Base-by-base conservation (phyloP, 2,329 filamentous ascomycete species). In the Aspergillus texensis region DNA sequence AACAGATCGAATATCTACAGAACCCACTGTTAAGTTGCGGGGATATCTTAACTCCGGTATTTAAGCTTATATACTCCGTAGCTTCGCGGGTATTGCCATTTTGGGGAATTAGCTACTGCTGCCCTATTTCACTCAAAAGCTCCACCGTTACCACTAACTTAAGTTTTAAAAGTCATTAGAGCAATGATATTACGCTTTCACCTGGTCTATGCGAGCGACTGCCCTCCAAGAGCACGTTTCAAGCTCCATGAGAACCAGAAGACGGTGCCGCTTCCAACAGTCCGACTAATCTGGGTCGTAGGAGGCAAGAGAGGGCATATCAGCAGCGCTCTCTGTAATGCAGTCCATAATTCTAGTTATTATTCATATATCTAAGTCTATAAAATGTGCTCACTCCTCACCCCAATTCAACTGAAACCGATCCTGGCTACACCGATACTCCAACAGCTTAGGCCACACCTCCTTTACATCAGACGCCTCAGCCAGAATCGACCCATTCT, bases 321-420 rank as follows among this genome's bases (percentile, higher is more conserved):
- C 14, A 14, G 14, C 19, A n/a, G 19, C 19, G 39, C 16, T 9
- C 16, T 1, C 39, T 41, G 14, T 41, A n/a, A n/a, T 4, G 16
- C 4, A n/a, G 8, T 4, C 16, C 39, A n/a, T 41, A 4, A 9
- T 4, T 10, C 16, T 41, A 41, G 39, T 41, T n/a, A 3, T 9
- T n/a, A n/a, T 41, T 19, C 39, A 41, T n/a, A 9, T 41, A n/a
- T n/a, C 39, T 19, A 9, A 3, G 14, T n/a, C 19, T 41, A 41
- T n/a, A 41, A 41, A n/a, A n/a, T 41, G 12, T 24, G n/a, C 24
- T 74, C 83, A 89, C 76, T 89, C 85, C 68, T 85, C 86, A 4
- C 86, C 89, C 95, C 95, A 99, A 63, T 93, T 84, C 77, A 98
- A 80, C 71, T 94, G 89, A 76, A 92, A 92, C 58, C 92, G 86